phyloP scores from a whole-genome alignment of 129 eudicot genomes.

The Ambrosia trifida region DNA sequence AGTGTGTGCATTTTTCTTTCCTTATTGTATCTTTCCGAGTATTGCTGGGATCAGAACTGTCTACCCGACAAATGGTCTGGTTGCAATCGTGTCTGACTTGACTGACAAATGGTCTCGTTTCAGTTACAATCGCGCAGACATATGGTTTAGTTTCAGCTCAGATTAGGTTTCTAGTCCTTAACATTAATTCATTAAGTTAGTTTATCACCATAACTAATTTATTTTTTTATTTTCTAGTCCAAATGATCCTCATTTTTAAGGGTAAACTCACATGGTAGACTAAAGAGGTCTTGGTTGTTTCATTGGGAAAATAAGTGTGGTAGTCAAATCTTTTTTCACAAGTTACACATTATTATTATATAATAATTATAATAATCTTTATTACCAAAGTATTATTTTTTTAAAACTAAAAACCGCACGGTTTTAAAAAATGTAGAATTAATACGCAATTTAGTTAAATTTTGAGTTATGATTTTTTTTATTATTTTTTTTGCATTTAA shows the following conservation, averaged over 20 bases:
- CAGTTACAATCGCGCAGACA: background rate
- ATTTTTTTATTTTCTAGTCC: background rate
- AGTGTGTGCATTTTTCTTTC: background rate
- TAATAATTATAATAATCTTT: background rate
- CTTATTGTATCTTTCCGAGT: background rate
- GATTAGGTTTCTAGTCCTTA: background rate
- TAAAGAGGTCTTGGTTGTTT: background rate
- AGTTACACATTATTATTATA: background rate
- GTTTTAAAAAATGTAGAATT: background rate
- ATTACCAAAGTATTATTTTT: background rate
- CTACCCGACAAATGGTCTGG: slow-evolving; percentile 3
- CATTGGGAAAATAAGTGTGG: background rate
- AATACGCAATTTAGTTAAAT: too few relatives aligned
- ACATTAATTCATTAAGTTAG: background rate
- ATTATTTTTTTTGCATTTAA: too few relatives aligned
- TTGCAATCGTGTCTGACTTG: background rate
- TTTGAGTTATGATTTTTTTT: too few relatives aligned
- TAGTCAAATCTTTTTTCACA: background rate
- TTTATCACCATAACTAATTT: background rate
- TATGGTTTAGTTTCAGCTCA: background rate
- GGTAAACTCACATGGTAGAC: background rate
- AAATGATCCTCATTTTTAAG: too few relatives aligned
- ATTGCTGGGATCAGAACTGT: background rate
- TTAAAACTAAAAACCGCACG: too few relatives aligned
- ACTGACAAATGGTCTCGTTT: background rate